Evolutionary conservation across 2,329 filamentous ascomycete species (phyloP).

Genomic region (Diplodia intermedia): DNA sequence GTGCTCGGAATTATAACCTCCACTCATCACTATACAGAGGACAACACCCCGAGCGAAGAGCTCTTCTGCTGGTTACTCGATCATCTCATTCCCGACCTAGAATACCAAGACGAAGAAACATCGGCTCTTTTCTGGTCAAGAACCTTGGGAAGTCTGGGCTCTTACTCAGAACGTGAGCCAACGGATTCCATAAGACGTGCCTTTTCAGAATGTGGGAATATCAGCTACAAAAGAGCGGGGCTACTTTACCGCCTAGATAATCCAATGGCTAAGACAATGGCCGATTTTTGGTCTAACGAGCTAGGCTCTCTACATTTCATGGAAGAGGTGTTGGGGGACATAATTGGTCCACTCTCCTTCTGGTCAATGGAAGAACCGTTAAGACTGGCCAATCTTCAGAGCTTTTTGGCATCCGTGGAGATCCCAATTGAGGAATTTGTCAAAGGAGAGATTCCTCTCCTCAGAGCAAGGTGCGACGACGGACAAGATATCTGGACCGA

Average conservation of each 20-base stretch:
- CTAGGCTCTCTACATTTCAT: background rate
- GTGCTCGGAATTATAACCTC: no score
- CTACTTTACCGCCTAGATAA: background rate
- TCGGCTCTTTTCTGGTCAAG: background rate
- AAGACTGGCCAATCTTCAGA: background rate
- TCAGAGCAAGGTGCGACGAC: background rate
- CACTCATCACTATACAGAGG: rapidly evolving
- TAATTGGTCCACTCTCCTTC: background rate
- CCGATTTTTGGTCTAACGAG: background rate
- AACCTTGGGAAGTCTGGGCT: background rate
- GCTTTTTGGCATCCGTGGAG: background rate
- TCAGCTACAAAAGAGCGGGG: background rate
- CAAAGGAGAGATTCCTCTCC: background rate
- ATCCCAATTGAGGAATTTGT: background rate
- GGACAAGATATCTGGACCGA: background rate
- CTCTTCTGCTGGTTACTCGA: background rate
- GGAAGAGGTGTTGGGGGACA: background rate
- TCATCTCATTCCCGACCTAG: background rate
- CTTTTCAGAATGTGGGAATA: background rate
- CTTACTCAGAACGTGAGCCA: rapidly evolving
- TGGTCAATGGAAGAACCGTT: background rate
- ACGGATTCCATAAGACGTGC: background rate
- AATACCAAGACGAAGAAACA: background rate
- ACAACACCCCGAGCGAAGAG: background rate
- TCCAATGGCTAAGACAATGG: background rate